These are phyloP conservation scores for Solanum paucissectum DNA, from an alignment of 257 asterid species.

Conservation along the genomic window DNA sequence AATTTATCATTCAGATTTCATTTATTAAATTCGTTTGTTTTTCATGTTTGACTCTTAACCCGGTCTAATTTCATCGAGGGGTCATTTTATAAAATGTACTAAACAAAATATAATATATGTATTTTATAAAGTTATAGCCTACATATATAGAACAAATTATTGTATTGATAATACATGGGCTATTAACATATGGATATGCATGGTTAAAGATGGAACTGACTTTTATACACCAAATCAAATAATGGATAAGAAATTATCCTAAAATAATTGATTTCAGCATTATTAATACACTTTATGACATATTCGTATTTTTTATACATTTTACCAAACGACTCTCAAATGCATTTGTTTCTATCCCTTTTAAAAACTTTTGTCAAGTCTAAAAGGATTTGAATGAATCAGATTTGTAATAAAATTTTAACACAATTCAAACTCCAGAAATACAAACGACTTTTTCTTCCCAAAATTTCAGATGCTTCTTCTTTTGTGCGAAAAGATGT, in stretches of 20 bases:
- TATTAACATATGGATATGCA: neutral
- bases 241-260: neutral
- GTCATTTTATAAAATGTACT: neutral
- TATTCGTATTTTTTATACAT: neutral
- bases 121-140: neutral
- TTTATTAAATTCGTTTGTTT: neutral
- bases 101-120: neutral
- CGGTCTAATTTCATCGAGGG: neutral
- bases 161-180: neutral
- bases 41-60: neutral
- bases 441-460: neutral
- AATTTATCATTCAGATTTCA: neutral
- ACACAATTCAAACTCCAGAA: neutral
- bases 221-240: neutral
- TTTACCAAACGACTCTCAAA: neutral
- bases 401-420: rapidly evolving
- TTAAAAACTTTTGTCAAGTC: rapidly evolving
- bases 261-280: neutral
- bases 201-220: neutral
- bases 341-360: neutral
- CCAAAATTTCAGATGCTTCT: neutral
- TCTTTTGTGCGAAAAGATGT: neutral
- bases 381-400: neutral
- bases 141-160: neutral
- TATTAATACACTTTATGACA: neutral